Evolutionary conservation across 2,329 filamentous ascomycete species (phyloP), one percentile per base, ranked within the genome.

Genomic region (Sporothrix euskadiensis): DNA sequence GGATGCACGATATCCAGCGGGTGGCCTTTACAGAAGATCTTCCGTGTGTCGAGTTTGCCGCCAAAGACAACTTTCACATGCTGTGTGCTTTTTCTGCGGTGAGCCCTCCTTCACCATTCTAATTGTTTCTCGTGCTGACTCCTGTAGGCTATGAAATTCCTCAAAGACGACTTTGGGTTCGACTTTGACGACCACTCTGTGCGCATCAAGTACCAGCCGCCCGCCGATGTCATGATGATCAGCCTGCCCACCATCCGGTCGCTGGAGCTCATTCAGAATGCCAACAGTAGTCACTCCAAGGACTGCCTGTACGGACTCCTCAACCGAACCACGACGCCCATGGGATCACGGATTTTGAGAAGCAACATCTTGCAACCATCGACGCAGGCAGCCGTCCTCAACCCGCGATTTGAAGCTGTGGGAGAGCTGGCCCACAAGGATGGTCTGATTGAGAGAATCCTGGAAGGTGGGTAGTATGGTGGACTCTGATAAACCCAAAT

Each of bases 161-260:
- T 97, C 65, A 92, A 97, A 73, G 81, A 91, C 0, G 88, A 89
- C 7, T 86, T 94, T 75, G 85, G 85, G 4, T 86, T 91, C 74
- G 88, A 86, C 0, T 96, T 97, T 79, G 86, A 89, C 3, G 85
- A 87, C n/a, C 91, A 96, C 79, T 94, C 94, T 26, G 87, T 98
- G 44, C 89, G 94, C 3, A 91, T 98, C 78, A 91, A 90, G 75
- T 98, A 97, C 77, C 91, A 95, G 78, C 92, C 94, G 0, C 94
- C 94, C 0, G 93, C 97, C 79, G 92, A 95, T 32, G 93, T 94
- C 0, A 97, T 98, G 94, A 93, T 97, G 88, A 97, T 98, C 77
- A 95, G 98, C 78, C 86, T 96, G 2, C 91, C 93, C 0, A 97
- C 94, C 0, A 93, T 98, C 39, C 88, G 91, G 52, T 94, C 94